phyloP scores from a whole-genome alignment of 306 rosid genomes.

The Vigna nakashimae region DNA sequence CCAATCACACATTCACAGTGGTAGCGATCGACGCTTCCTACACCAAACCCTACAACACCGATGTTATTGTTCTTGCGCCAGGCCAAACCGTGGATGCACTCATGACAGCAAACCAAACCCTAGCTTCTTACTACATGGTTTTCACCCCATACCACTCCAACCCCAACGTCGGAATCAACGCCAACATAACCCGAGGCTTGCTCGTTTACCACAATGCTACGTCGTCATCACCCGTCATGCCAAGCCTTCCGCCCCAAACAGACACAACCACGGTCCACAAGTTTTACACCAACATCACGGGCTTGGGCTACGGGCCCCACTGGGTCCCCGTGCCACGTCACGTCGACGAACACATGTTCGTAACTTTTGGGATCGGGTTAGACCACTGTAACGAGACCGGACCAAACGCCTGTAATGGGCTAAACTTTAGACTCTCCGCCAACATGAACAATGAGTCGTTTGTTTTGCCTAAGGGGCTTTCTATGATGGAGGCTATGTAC shows the following conservation, averaged over 20 bases:
- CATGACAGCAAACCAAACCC: conserved; percentile 45
- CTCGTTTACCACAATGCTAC: conserved; percentile 48
- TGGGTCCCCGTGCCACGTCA: conserved; percentile 61
- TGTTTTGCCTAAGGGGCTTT: conserved; percentile 42
- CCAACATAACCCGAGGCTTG: conserved; percentile 53
- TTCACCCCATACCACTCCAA: background rate
- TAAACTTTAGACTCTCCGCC: conserved; percentile 43
- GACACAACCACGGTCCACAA: conserved; percentile 63
- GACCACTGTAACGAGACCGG: conserved; percentile 29
- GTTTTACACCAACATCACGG: conserved; percentile 56
- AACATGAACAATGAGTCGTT: conserved; percentile 82
- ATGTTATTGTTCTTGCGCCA: conserved; percentile 54
- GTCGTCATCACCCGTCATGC: conserved; percentile 45
- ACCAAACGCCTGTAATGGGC: background rate
- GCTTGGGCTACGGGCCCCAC: conserved; percentile 51
- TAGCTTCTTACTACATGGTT: conserved; percentile 76
- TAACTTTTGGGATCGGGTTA: conserved; percentile 49
- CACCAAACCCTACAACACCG: conserved; percentile 54
- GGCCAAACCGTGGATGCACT: conserved; percentile 76
- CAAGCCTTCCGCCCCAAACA: conserved; percentile 41
- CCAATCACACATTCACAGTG: conserved; percentile 69
- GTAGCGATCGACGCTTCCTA: conserved; percentile 70
- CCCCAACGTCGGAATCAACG: background rate
- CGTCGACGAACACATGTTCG: conserved; percentile 64
- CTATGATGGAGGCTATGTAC: conserved; percentile 60